These are phyloP conservation scores for Cenchrus fungigraminus DNA, from an alignment of 176 grass and related monocot genomes.

Conservation along the genomic window DNA sequence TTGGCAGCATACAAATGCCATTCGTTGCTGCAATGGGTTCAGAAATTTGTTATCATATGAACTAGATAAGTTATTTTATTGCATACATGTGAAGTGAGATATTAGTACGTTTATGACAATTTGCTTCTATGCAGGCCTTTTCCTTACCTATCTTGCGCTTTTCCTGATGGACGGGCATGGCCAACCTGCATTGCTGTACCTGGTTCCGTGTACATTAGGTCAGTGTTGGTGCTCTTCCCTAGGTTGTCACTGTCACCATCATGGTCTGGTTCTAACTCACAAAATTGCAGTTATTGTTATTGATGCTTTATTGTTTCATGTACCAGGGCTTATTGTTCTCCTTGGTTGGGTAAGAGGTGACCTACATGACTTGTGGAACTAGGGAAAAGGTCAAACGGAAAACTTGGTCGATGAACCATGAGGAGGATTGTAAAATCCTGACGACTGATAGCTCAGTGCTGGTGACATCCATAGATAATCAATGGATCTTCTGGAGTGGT, in stretches of 20 bases:
- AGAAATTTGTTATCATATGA: background rate
- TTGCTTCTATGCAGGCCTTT: slow-evolving; percentile 61
- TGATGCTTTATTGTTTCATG: background rate
- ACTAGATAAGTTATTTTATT: background rate
- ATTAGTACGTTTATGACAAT: background rate
- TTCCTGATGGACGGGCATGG: slow-evolving; percentile 92
- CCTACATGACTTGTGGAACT: slow-evolving; percentile 82
- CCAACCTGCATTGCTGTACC: slow-evolving; percentile 86
- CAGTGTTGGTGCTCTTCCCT: background rate
- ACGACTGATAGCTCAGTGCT: background rate
- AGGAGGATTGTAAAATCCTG: slow-evolving; percentile 10
- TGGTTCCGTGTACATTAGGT: slow-evolving; percentile 97
- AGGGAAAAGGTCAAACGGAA: slow-evolving; percentile 55
- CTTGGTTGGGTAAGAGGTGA: slow-evolving; percentile 89
- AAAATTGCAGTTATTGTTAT: background rate
- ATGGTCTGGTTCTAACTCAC: background rate
- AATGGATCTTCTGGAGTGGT: background rate
- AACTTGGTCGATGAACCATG: slow-evolving; percentile 47
- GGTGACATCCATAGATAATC: background rate
- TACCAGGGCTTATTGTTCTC: slow-evolving; percentile 72
- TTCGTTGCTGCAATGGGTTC: background rate
- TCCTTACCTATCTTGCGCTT: slow-evolving; percentile 85
- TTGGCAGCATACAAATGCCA: background rate
- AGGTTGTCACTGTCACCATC: background rate
- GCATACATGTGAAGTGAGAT: background rate